Conservation (phyloP, 768 basidiomycete species). For the Lentinula detonsa region DNA sequence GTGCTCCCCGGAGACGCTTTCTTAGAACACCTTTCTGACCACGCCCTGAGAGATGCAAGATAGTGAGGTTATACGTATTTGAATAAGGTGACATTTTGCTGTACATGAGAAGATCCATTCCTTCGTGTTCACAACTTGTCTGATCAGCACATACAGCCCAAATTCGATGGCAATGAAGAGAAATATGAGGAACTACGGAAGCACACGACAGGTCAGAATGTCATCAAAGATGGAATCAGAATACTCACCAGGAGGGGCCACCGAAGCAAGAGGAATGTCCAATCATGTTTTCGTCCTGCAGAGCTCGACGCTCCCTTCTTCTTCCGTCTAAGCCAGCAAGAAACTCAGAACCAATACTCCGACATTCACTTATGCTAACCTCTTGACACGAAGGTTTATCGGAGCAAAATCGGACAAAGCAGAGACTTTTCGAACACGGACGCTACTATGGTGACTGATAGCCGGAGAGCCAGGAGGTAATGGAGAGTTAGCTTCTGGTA, state of each 20-base stretch:
- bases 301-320: conserved; percentile 18
- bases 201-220: neutral
- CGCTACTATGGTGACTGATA: conserved; percentile 22
- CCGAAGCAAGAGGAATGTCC: conserved; percentile 69
- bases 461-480: conserved; percentile 33
- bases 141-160: conserved; percentile 76
- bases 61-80: neutral
- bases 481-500: conserved; percentile 29
- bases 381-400: conserved; percentile 76
- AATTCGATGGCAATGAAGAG: conserved; percentile 82
- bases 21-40: conserved; percentile 79
- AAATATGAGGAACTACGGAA: conserved; percentile 71
- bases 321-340: conserved; percentile 12
- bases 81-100: conserved; percentile 12
- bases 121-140: conserved; percentile 91
- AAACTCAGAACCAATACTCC: neutral
- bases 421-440: conserved; percentile 71
- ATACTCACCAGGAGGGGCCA: conserved; percentile 79
- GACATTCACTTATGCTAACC: conserved; percentile 33
- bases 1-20: conserved; percentile 66
- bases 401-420: conserved; percentile 89
- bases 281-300: conserved; percentile 48
- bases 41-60: conserved; percentile 49
- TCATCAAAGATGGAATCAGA: neutral
- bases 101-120: conserved; percentile 90